phyloP scores from a whole-genome alignment of 2,329 filamentous ascomycete species.

The Clonostachys rhizophaga region DNA sequence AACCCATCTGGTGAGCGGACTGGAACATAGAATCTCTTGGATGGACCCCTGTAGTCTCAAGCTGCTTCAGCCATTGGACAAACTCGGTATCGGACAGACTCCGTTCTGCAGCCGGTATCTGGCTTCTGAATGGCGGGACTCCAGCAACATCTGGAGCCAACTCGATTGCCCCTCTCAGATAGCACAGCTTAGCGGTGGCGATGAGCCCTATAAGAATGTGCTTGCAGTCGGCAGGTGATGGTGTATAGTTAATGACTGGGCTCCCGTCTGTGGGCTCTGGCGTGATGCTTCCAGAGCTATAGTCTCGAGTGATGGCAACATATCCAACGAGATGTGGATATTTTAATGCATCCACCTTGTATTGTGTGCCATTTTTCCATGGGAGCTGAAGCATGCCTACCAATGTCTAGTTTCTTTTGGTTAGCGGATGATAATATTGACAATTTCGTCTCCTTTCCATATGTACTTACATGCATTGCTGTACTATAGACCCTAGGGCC shows the following conservation, averaged over 20 bases:
- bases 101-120: constrained; percentile 13
- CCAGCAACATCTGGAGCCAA: constrained; percentile 64
- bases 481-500: constrained; percentile 77
- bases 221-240: constrained; percentile 66
- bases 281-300: constrained; percentile 70
- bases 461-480: constrained; percentile 55
- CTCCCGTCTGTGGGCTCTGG: constrained; percentile 64
- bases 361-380: constrained; percentile 65
- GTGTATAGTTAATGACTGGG: constrained; percentile 64
- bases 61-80: constrained; percentile 50
- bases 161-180: constrained; percentile 72
- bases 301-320: constrained; percentile 72
- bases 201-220: constrained; percentile 69
- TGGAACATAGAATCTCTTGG: constrained; percentile 29
- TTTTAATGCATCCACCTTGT: constrained; percentile 66
- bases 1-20: constrained; percentile 81
- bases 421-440: too few relatives aligned
- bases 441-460: too few relatives aligned
- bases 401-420: constrained; percentile 46
- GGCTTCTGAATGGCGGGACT: constrained; percentile 42
- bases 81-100: constrained; percentile 57
- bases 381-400: constrained; percentile 57
- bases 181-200: constrained; percentile 70
- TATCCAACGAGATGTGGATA: constrained; percentile 66
- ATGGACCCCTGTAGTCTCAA: constrained; percentile 40